Percentiles rank a stretch among this genome's conserved stretches.
These are phyloP conservation scores for Corymbia maculata DNA, from an alignment of 345 rosid species.

Conservation along the genomic window DNA sequence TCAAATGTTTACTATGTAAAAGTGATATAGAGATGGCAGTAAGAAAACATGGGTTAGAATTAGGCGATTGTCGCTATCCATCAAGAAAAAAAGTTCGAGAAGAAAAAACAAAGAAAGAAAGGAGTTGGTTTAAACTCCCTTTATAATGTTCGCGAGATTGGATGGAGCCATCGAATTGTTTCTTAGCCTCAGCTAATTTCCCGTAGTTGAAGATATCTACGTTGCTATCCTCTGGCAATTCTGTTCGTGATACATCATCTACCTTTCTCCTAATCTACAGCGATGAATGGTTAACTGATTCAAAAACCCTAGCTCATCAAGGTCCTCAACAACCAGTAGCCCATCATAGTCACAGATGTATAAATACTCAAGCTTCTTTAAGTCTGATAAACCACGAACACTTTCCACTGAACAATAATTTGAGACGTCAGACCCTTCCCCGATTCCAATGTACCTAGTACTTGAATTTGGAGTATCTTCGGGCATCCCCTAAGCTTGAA, in stretches of 20 bases:
- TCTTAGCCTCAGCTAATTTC: neutral
- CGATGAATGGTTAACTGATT: rapidly evolving
- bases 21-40: neutral
- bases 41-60: rapidly evolving
- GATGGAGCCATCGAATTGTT: rapidly evolving
- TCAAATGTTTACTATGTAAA: rapidly evolving
- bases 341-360: rapidly evolving
- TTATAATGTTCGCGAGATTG: rapidly evolving
- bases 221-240: rapidly evolving
- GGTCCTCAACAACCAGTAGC: neutral
- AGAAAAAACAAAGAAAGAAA: neutral
- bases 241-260: neutral
- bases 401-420: rapidly evolving
- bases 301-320: neutral
- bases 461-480: neutral
- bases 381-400: neutral
- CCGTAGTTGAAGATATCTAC: rapidly evolving
- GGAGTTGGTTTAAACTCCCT: neutral
- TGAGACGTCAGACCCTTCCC: rapidly evolving
- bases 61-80: neutral
- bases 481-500: rapidly evolving
- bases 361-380: rapidly evolving
- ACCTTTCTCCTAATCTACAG: rapidly evolving
- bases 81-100: neutral
- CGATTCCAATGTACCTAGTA: rapidly evolving